Conservation (phyloP, 1,284 basidiomycete genomes). For the Tylopilus sp. region DNA sequence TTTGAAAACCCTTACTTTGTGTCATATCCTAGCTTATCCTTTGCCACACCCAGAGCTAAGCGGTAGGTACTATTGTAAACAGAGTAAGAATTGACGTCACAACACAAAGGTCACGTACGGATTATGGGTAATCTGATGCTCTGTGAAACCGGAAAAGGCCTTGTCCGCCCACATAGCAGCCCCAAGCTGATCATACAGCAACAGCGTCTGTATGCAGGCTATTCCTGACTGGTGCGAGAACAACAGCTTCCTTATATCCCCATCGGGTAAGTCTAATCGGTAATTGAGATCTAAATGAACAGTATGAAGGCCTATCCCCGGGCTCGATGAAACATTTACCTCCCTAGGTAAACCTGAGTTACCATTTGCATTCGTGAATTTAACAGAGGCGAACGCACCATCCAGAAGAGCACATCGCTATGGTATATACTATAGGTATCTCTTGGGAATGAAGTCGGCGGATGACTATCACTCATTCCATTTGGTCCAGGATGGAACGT, state of each 20-base stretch:
- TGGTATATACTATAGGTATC: conserved; percentile 54
- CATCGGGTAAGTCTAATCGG: conserved; percentile 71
- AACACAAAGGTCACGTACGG: conserved; percentile 61
- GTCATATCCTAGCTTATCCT: conserved; percentile 74
- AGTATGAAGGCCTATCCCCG: not conserved
- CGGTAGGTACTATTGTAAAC: conserved; percentile 69
- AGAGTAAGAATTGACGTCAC: conserved; percentile 5
- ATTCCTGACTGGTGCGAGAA: conserved; percentile 51
- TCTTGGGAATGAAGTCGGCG: conserved; percentile 11
- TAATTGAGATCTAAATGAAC: conserved; percentile 75
- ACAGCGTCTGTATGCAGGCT: conserved; percentile 55
- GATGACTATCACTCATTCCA: conserved; percentile 29
- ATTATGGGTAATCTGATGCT: conserved; percentile 64
- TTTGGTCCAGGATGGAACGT: conserved; percentile 54
- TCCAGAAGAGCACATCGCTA: conserved; percentile 77
- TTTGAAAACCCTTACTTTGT: conserved; percentile 60
- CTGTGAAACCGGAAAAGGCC: conserved; percentile 71
- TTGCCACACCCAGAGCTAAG: conserved; percentile 61
- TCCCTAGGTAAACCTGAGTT: conserved; percentile 53
- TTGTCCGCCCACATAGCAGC: conserved; percentile 57
- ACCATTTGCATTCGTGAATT: too few relatives aligned
- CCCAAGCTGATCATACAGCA: conserved; percentile 75
- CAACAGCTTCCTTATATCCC: conserved; percentile 67
- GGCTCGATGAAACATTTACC: conserved; percentile 49
- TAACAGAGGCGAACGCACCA: conserved; percentile 60